Evolutionary conservation across 2,329 filamentous ascomycete species (phyloP), one percentile per base, ranked within the genome.

Genomic region (Mariannaea sp.): DNA sequence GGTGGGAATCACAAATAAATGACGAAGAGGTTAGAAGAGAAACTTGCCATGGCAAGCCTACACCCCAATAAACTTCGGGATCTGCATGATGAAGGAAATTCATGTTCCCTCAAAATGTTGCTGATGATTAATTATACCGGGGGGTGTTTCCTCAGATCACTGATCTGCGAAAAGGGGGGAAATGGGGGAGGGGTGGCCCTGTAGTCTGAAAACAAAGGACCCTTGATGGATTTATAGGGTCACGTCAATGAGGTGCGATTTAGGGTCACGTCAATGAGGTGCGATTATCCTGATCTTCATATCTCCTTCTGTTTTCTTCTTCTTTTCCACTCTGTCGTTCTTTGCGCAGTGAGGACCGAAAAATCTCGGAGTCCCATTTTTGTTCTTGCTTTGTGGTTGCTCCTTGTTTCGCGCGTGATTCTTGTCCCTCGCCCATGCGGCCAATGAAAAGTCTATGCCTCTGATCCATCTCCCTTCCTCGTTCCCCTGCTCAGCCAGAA

Each of bases 291-390:
- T 2, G 16, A 24, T 39, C 35, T 39, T 39, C 17, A 20, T 24
- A 30, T 46, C 36, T 32, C 27, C 30, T 30, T 1, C 27, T 42
- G 14, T 17, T 3, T 26, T 14, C 16, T 33, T 29, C 32, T 12
- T n/a, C 4, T 29, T 36, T 12, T n/a, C 4, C 29, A 12, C 29
- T n/a, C n/a, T n/a, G n/a, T n/a, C n/a, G n/a, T n/a, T n/a, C n/a
- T n/a, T n/a, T n/a, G n/a, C n/a, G n/a, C n/a, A n/a, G n/a, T 32
- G 29, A n/a, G 29, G 57, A 60, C 64, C 64, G 64, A 66, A 63
- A 54, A 46, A 38, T 55, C 63, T 66, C 64, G 64, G 64, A 59
- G 29, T 32, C 29, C 29, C 29, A n/a, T 32, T 32, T 32, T 8
- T 32, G 9, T 32, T 32, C 13, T 8, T 32, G 9, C 13, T 24